Evolutionary conservation across 2,329 filamentous ascomycete species (phyloP).

Genomic region (Ustilaginoidea virens): DNA sequence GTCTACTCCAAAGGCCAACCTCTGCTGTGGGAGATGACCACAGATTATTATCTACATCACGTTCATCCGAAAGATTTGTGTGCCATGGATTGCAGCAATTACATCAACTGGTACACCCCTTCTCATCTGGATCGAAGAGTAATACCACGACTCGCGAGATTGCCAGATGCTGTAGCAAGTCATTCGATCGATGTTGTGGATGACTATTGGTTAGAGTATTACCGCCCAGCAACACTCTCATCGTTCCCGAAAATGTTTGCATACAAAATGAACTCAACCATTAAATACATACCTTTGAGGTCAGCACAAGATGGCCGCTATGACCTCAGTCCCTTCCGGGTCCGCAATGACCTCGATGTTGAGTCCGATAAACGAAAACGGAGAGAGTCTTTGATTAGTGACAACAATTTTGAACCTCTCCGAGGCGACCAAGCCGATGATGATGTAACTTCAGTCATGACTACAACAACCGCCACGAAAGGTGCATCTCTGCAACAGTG

Average conservation of each 20-base stretch:
- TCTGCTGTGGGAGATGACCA: constrained; percentile 91
- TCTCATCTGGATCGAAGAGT: constrained; percentile 47
- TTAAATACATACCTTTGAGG: constrained; percentile 67
- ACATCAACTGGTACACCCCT: constrained; percentile 81
- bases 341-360: constrained; percentile 49
- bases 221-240: constrained; percentile 73
- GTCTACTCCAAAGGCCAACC: constrained; percentile 75
- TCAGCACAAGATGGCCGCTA: constrained; percentile 58
- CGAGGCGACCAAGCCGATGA: constrained; percentile 20
- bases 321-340: constrained; percentile 77
- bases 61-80: constrained; percentile 64
- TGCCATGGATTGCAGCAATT: constrained; percentile 46
- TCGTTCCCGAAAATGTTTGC: constrained; percentile 87
- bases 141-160: constrained; percentile 32
- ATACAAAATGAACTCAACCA: constrained; percentile 80
- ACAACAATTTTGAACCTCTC: constrained; percentile 37
- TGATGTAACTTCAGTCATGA: constrained; percentile 22
- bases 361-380: constrained; percentile 44
- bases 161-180: constrained; percentile 19
- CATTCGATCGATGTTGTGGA: constrained; percentile 52
- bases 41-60: constrained; percentile 94
- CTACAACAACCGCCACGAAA: constrained; percentile 22
- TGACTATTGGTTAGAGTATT: constrained; percentile 97
- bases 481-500: constrained; percentile 45
- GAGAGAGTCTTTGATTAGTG: constrained; percentile 55